Percentiles rank a stretch among this genome's conserved stretches.
These are phyloP conservation scores for Nemania serpens DNA, from an alignment of 2,329 filamentous ascomycete species.

Conservation along the genomic window DNA sequence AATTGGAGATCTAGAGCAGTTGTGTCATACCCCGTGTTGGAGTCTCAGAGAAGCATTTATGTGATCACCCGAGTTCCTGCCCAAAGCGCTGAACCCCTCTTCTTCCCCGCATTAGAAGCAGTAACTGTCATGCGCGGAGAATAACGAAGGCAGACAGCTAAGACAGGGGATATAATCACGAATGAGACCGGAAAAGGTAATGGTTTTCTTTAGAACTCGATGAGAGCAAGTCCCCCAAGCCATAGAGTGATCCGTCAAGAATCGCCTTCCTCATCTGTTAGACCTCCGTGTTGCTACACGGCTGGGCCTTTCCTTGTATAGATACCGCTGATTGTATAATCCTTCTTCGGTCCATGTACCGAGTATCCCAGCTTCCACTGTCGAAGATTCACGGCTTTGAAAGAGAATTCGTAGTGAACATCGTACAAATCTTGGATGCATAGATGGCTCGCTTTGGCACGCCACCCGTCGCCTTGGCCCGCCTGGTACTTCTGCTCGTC, in stretches of 20 bases:
- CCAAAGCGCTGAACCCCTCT: conserved; percentile 4
- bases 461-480: conserved; percentile 49
- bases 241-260: too few species aligned
- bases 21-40: background rate
- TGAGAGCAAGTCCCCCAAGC: too few species aligned
- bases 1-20: background rate
- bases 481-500: conserved; percentile 12
- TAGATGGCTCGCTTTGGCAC: conserved; percentile 69
- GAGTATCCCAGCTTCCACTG: conserved; percentile 66
- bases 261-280: background rate
- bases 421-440: conserved; percentile 75
- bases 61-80: background rate
- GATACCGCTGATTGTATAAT: conserved; percentile 65
- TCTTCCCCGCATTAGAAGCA: conserved; percentile 14
- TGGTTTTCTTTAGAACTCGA: too few species aligned
- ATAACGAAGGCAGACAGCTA: background rate
- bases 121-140: background rate
- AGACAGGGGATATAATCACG: background rate
- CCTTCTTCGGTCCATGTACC: conserved; percentile 74
- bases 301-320: conserved; percentile 48
- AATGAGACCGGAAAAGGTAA: background rate
- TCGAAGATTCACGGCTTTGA: conserved; percentile 59
- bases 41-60: background rate
- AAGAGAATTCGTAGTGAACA: conserved; percentile 70
- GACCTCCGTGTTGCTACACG: background rate